phyloP scores from a whole-genome alignment of 805 yeast species.

The Hanseniaspora thailandica region DNA sequence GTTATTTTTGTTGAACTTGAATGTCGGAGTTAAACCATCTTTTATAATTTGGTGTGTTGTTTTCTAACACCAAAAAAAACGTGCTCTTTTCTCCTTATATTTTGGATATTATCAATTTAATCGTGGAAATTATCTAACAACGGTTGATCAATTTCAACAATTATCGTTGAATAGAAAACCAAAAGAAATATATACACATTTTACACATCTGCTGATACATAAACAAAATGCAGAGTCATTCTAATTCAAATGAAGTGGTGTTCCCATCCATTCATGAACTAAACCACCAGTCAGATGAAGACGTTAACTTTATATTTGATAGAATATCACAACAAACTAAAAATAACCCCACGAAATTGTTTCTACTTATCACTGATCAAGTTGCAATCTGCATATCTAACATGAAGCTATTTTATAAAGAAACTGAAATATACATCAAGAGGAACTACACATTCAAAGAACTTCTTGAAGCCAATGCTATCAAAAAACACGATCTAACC shows the following conservation, averaged over 20 bases:
- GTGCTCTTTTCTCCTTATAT: too few species aligned
- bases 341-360: neutral
- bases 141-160: too few species aligned
- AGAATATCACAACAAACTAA: neutral
- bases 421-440: neutral
- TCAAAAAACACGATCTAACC: slow-evolving; percentile 4
- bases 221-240: neutral
- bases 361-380: slow-evolving; percentile 10
- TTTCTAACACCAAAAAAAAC: too few species aligned
- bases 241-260: neutral
- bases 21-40: too few species aligned
- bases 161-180: too few species aligned
- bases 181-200: neutral
- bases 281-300: slow-evolving; percentile 2
- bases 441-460: slow-evolving; percentile 1
- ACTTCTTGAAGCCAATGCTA: neutral
- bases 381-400: slow-evolving; percentile 13
- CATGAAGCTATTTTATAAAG: slow-evolving; percentile 10
- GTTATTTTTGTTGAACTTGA: too few species aligned
- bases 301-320: neutral
- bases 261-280: slow-evolving; percentile 12
- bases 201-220: neutral
- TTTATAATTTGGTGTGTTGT: too few species aligned
- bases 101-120: too few species aligned
- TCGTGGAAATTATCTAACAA: too few species aligned